A percentile compares a stretch with the other conserved stretches of the same genome.
Evolutionary conservation across 2,329 filamentous ascomycete genomes (phyloP).

Genomic region (Botryosphaeria dothidea): DNA sequence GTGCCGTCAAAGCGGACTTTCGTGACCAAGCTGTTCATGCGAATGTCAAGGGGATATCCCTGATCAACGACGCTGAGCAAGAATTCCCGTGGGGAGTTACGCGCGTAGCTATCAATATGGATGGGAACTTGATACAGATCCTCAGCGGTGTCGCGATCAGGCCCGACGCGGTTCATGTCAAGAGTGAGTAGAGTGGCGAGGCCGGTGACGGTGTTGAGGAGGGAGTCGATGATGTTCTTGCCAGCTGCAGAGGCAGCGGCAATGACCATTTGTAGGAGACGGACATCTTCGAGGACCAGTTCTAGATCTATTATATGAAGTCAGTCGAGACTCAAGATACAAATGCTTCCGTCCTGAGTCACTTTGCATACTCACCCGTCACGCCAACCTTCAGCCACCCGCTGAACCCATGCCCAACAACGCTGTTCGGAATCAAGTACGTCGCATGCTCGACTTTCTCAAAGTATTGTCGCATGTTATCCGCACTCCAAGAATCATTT

Average conservation of each 20-base stretch:
- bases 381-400: conserved; percentile 51
- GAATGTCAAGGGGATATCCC: conserved; percentile 59
- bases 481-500: conserved; percentile 59
- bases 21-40: conserved; percentile 64
- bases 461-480: conserved; percentile 55
- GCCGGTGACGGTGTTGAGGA: conserved; percentile 37
- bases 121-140: conserved; percentile 56
- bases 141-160: conserved; percentile 42
- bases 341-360: too few relatives aligned
- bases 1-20: conserved; percentile 67
- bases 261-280: conserved; percentile 54
- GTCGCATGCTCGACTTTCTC: conserved; percentile 55
- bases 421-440: conserved; percentile 51
- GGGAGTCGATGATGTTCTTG: conserved; percentile 28
- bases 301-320: conserved; percentile 45
- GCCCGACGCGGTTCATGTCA: conserved; percentile 50
- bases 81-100: conserved; percentile 59
- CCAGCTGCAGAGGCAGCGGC: conserved; percentile 55
- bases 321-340: conserved; percentile 32
- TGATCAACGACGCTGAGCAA: conserved; percentile 52
- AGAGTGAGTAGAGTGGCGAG: conserved; percentile 49
- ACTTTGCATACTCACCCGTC: conserved; percentile 42
- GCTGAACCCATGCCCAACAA: conserved; percentile 55
- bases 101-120: conserved; percentile 51
- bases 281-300: conserved; percentile 50